Percentiles rank a stretch among this genome's conserved stretches.
phyloP scores from a whole-genome alignment of 1,139 yeast species.

The Sugiyamaella novakii region DNA sequence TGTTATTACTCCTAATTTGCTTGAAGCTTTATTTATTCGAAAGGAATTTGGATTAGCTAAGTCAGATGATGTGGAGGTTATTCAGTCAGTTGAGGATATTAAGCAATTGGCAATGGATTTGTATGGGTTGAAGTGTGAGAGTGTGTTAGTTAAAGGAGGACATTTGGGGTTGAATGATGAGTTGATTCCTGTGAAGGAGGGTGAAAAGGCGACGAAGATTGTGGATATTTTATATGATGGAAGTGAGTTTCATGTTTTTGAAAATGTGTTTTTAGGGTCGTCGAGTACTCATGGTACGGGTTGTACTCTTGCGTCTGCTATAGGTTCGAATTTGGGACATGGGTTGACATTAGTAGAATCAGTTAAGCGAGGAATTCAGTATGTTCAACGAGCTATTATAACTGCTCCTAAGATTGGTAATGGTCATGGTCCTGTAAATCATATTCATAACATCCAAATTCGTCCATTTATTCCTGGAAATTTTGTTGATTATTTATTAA shows the following conservation, averaged over 20 bases:
- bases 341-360: constrained; percentile 52
- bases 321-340: constrained; percentile 72
- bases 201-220: constrained; percentile 37
- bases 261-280: constrained; percentile 54
- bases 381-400: constrained; percentile 65
- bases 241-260: constrained; percentile 49
- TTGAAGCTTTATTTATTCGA: constrained; percentile 58
- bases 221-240: constrained; percentile 66
- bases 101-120: constrained; percentile 50
- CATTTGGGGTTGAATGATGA: constrained; percentile 55
- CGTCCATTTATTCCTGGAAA: constrained; percentile 46
- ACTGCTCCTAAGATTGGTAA: constrained; percentile 49
- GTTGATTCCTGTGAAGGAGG: constrained; percentile 26
- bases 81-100: constrained; percentile 44
- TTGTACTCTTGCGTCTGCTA: constrained; percentile 81
- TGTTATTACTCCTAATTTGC: constrained; percentile 75
- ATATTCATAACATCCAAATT: constrained; percentile 43
- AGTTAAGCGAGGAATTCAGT: constrained; percentile 59
- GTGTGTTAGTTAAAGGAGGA: constrained; percentile 80
- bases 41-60: constrained; percentile 9
- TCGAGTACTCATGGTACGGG: constrained; percentile 86
- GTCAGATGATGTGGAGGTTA: constrained; percentile 28
- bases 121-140: constrained; percentile 48
- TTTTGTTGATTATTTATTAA: constrained; percentile 54
- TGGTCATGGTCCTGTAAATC: constrained; percentile 78